Evolutionary conservation across 1,284 basidiomycete genomes (phyloP).

Genomic region (Limonomyces culmigenus): DNA sequence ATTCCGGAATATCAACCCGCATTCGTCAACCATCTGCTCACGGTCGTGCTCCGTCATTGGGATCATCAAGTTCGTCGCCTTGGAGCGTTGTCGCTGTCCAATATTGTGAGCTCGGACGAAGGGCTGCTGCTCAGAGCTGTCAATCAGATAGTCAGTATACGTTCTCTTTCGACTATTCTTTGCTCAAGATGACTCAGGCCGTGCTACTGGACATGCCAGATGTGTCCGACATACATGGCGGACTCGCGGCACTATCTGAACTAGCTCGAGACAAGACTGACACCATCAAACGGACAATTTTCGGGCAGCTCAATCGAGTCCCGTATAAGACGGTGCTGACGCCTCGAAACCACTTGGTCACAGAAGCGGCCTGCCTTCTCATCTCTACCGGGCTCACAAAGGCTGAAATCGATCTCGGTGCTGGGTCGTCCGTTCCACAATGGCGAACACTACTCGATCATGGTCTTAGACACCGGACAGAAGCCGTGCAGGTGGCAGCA

Average conservation of each 20-base stretch:
- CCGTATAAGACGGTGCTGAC: conserved; percentile 43
- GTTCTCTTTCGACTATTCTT: too few species aligned
- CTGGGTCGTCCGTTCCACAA: conserved; percentile 24
- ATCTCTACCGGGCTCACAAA: conserved; percentile 49
- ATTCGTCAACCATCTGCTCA: conserved; percentile 62
- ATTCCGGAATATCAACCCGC: conserved; percentile 53
- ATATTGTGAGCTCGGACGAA: neutral
- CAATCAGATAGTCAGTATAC: too few species aligned
- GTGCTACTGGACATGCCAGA: conserved; percentile 50
- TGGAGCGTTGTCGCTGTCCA: conserved; percentile 47
- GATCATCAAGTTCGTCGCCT: conserved; percentile 67
- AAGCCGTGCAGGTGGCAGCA: conserved; percentile 58
- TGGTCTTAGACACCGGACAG: conserved; percentile 53
- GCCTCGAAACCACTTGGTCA: conserved; percentile 58
- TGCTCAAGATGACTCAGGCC: conserved; percentile 22
- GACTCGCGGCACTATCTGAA: conserved; percentile 58
- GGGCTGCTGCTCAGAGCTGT: neutral
- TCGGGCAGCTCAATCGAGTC: too few species aligned
- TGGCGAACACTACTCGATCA: conserved; percentile 61
- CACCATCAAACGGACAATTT: conserved; percentile 17
- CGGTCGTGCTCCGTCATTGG: conserved; percentile 79
- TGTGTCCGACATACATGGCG: conserved; percentile 63
- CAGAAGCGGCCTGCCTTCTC: conserved; percentile 58
- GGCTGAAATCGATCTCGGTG: conserved; percentile 27
- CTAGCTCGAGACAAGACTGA: conserved; percentile 29